These are phyloP conservation scores for Tolypocladium ovalisporum DNA, from an alignment of 2,329 filamentous ascomycete species.

Conservation along the genomic window DNA sequence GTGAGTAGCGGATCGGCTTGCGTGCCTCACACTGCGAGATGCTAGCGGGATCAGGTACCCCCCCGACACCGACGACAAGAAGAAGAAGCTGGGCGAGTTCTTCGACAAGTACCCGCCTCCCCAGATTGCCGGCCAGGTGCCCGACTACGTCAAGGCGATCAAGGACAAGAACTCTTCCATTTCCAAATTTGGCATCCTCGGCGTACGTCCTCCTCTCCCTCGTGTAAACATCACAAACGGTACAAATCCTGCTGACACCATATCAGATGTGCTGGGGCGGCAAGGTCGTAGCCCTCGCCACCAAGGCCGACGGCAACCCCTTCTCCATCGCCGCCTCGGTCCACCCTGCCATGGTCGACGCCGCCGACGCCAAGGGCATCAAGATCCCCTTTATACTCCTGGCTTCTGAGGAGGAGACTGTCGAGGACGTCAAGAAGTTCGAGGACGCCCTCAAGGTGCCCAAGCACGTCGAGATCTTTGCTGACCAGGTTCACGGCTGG, in stretches of 20 bases:
- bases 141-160: slow-evolving; percentile 42
- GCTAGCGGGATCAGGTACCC: slow-evolving; percentile 37
- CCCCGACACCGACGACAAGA: slow-evolving; percentile 52
- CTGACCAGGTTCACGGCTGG: slow-evolving; percentile 61
- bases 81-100: slow-evolving; percentile 46
- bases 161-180: slow-evolving; percentile 41
- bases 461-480: slow-evolving; percentile 55
- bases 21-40: background rate
- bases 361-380: slow-evolving; percentile 47
- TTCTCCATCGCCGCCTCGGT: slow-evolving; percentile 42
- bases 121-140: slow-evolving; percentile 37
- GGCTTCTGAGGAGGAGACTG: slow-evolving; percentile 54
- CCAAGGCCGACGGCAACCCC: slow-evolving; percentile 37
- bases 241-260: background rate
- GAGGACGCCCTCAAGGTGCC: slow-evolving; percentile 39
- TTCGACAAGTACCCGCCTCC: slow-evolving; percentile 40
- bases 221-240: background rate
- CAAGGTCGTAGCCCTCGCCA: slow-evolving; percentile 47
- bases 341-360: slow-evolving; percentile 55
- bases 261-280: slow-evolving; percentile 59
- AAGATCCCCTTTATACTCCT: slow-evolving; percentile 52
- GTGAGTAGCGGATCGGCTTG: slow-evolving; percentile 16
- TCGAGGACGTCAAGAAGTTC: slow-evolving; percentile 44
- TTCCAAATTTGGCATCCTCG: slow-evolving; percentile 48
- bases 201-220: slow-evolving; percentile 33